Conservation (phyloP, 345 rosid species). For the Euclidium syriacum region DNA sequence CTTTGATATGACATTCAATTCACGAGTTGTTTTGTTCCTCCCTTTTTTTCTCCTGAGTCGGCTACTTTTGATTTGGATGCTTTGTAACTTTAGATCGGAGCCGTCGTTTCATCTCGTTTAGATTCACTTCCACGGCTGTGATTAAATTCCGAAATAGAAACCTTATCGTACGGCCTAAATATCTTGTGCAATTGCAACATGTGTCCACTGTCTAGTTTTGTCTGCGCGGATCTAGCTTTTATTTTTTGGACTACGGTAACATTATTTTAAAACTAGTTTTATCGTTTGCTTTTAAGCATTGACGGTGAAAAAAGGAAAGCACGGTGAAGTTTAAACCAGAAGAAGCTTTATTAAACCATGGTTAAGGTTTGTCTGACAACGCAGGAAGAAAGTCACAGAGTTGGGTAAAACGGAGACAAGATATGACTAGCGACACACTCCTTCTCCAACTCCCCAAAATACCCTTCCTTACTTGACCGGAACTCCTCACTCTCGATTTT, state of each 20-base stretch:
- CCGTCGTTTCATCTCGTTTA: slow-evolving; percentile 4
- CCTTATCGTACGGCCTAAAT: slow-evolving; percentile 13
- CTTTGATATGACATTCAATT: slow-evolving; percentile 30
- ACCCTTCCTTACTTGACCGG: slow-evolving; percentile 28
- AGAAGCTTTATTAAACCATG: slow-evolving; percentile 3
- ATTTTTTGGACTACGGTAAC: background rate
- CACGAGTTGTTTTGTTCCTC: slow-evolving; percentile 33
- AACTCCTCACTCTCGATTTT: slow-evolving; percentile 17
- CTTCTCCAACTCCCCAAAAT: background rate
- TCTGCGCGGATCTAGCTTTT: slow-evolving; percentile 17
- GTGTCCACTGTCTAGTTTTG: slow-evolving; percentile 31
- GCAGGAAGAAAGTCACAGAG: slow-evolving; percentile 31
- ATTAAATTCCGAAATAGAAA: slow-evolving; percentile 1
- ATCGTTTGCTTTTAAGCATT: background rate
- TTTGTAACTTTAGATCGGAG: slow-evolving; percentile 1
- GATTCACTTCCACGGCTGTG: slow-evolving; percentile 10
- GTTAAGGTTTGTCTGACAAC: slow-evolving; percentile 22
- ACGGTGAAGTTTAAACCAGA: slow-evolving; percentile 11
- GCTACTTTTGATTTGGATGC: slow-evolving; percentile 28
- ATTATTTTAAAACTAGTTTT: background rate
- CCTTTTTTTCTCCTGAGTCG: slow-evolving; percentile 32
- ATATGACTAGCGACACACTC: slow-evolving; percentile 21
- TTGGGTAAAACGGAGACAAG: slow-evolving; percentile 37
- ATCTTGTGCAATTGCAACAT: slow-evolving; percentile 21
- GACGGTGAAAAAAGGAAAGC: background rate